A percentile compares a stretch with the other conserved stretches of the same genome.
phyloP scores from a whole-genome alignment of 805 yeast species.

The Starmerella potacharoeniae region DNA sequence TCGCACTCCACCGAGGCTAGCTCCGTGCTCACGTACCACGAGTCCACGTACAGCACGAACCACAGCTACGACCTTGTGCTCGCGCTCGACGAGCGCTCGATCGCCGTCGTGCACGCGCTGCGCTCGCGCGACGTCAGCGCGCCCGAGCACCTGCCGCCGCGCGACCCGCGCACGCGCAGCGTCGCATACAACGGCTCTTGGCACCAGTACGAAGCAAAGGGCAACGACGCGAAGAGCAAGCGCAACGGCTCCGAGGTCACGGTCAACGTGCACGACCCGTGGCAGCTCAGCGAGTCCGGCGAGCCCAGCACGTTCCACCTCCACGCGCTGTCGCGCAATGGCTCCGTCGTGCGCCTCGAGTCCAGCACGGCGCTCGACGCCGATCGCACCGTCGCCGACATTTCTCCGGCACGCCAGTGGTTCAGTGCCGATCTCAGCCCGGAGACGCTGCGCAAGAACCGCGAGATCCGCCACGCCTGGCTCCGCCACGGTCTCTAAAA shows the following conservation, averaged over 20 bases:
- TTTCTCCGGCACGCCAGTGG: neutral
- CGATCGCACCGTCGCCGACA: neutral
- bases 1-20: neutral
- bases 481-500: conserved; percentile 5
- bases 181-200: conserved; percentile 13
- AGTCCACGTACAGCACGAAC: neutral
- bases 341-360: conserved; percentile 4
- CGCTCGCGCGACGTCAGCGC: neutral
- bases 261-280: conserved; percentile 7
- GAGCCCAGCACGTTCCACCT: neutral
- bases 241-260: conserved; percentile 11
- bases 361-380: neutral
- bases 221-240: neutral
- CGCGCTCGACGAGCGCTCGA: neutral
- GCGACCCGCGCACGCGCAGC: conserved; percentile 3
- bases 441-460: neutral
- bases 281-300: neutral
- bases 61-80: neutral
- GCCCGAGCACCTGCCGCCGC: neutral
- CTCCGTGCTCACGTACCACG: neutral
- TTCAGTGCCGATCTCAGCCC: neutral
- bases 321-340: conserved; percentile 12
- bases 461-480: conserved; percentile 8
- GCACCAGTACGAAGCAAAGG: neutral
- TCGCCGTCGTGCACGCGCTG: conserved; percentile 1